Percentiles rank a stretch among this genome's conserved stretches.
phyloP scores from a whole-genome alignment of 2,329 filamentous ascomycete genomes.

The Geosmithia putterillii region DNA sequence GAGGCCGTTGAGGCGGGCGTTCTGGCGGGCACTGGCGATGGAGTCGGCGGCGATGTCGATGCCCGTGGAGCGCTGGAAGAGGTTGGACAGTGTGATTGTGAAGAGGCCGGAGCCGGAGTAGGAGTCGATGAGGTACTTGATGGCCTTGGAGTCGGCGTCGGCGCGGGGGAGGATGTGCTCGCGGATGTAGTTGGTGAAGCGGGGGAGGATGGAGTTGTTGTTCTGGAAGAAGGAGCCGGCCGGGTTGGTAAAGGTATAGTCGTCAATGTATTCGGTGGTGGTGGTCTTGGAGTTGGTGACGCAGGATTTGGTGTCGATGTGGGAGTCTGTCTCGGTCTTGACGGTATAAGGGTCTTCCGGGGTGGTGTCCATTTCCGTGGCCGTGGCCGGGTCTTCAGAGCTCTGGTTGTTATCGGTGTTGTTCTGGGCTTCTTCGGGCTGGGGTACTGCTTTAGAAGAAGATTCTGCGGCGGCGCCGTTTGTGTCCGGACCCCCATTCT shows the following conservation, averaged over 20 bases:
- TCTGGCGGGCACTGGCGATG: slow-evolving; percentile 66
- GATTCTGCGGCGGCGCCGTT: slow-evolving; percentile 30
- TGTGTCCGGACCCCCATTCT: slow-evolving; percentile 21
- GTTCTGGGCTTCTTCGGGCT: background rate
- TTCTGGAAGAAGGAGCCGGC: slow-evolving; percentile 98
- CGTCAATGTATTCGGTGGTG: slow-evolving; percentile 77
- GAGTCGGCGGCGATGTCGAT: slow-evolving; percentile 79
- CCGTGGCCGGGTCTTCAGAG: slow-evolving; percentile 6
- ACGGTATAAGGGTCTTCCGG: slow-evolving; percentile 18
- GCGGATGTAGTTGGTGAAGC: slow-evolving; percentile 79
- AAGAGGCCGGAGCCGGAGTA: slow-evolving; percentile 97
- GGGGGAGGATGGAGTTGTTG: slow-evolving; percentile 92
- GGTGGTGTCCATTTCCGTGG: slow-evolving; percentile 7
- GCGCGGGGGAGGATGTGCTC: slow-evolving; percentile 54
- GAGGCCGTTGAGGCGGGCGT: slow-evolving; percentile 68
- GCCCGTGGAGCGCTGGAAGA: slow-evolving; percentile 75
- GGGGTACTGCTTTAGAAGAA: slow-evolving; percentile 25
- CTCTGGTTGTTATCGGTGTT: no score
- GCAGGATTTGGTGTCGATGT: slow-evolving; percentile 74
- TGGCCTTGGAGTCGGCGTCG: slow-evolving; percentile 9
- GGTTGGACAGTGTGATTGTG: slow-evolving; percentile 78
- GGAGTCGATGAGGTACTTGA: slow-evolving; percentile 89
- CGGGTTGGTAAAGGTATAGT: slow-evolving; percentile 78
- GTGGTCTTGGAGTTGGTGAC: slow-evolving; percentile 75
- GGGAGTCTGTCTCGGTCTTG: slow-evolving; percentile 37